phyloP scores from a whole-genome alignment of 352 stramenopile genomes.

The Vaucheria bursata region DNA sequence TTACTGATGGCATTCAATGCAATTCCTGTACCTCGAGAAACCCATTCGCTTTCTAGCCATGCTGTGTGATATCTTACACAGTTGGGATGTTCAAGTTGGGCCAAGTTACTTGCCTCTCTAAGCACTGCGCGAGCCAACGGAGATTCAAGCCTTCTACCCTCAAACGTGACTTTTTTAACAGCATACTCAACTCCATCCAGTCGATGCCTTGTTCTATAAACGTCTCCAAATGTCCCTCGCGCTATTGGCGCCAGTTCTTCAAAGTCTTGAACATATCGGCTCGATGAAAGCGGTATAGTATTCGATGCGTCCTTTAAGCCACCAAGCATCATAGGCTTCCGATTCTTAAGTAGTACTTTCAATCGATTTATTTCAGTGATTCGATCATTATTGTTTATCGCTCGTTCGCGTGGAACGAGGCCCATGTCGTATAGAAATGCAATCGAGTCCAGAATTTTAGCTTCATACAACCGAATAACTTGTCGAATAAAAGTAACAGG shows the following conservation, averaged over 20 bases:
- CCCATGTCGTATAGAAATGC: slow-evolving; percentile 44
- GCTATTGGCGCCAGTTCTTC: slow-evolving; percentile 33
- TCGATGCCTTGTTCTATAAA: slow-evolving; percentile 38
- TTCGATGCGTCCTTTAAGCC: slow-evolving; percentile 1
- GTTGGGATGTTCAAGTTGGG: slow-evolving; percentile 51
- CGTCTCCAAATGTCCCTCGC: slow-evolving; percentile 40
- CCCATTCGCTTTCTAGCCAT: slow-evolving; percentile 65
- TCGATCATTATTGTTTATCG: slow-evolving; percentile 1
- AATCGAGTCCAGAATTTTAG: slow-evolving; percentile 43
- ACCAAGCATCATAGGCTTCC: slow-evolving; percentile 12
- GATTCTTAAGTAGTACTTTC: not conserved
- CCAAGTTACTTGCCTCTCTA: slow-evolving; percentile 46
- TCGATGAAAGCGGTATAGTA: not conserved
- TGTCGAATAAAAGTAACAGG: slow-evolving; percentile 41
- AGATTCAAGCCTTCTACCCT: slow-evolving; percentile 48
- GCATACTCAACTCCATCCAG: slow-evolving; percentile 59
- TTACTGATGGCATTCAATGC: not conserved
- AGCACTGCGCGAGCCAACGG: slow-evolving; percentile 46
- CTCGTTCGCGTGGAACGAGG: slow-evolving; percentile 18
- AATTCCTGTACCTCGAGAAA: not conserved
- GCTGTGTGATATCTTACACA: slow-evolving; percentile 54
- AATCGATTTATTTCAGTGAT: slow-evolving; percentile 14
- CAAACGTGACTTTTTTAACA: slow-evolving; percentile 65
- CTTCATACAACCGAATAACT: slow-evolving; percentile 41
- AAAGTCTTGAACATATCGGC: slow-evolving; percentile 32